Conservation (phyloP, 768 basidiomycete genomes). For the Bullera alba region DNA sequence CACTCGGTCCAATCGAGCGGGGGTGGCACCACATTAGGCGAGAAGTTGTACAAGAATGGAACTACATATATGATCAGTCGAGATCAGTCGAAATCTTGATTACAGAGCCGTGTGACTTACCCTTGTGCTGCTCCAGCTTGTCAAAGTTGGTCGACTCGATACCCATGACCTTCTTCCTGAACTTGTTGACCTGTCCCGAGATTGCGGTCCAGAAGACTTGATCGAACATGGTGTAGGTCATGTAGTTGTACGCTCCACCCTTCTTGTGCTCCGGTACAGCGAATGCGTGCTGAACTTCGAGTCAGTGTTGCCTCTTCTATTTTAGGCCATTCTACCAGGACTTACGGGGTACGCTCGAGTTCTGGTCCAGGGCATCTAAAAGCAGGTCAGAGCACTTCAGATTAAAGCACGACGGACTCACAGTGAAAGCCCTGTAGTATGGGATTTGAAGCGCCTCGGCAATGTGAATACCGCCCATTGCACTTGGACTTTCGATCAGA, state of each 20-base stretch:
- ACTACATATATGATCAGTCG: slow-evolving; percentile 47
- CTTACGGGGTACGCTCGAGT: slow-evolving; percentile 78
- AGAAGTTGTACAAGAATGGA: slow-evolving; percentile 97
- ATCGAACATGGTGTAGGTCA: slow-evolving; percentile 94
- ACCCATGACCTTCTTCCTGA: slow-evolving; percentile 69
- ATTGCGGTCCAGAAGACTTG: slow-evolving; percentile 82
- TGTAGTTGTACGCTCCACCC: slow-evolving; percentile 97
- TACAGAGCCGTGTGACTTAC: slow-evolving; percentile 4
- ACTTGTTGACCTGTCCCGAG: slow-evolving; percentile 87
- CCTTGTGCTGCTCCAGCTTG: slow-evolving; percentile 91
- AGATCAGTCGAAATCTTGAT: background rate
- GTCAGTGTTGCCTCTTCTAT: no score
- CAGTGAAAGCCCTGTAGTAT: slow-evolving; percentile 86
- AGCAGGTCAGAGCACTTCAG: background rate
- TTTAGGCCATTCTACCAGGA: no score
- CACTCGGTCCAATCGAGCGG: slow-evolving; percentile 99
- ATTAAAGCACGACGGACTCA: slow-evolving; percentile 10
- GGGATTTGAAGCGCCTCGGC: slow-evolving; percentile 90
- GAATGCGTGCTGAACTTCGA: slow-evolving; percentile 62
- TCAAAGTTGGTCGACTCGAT: slow-evolving; percentile 79
- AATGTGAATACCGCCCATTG: slow-evolving; percentile 95
- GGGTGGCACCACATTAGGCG: slow-evolving; percentile 78
- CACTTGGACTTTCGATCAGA: slow-evolving; percentile 88
- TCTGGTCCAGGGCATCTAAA: slow-evolving; percentile 87
- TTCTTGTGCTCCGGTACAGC: slow-evolving; percentile 97